Evolutionary conservation across 1,139 yeast genomes (phyloP).

Genomic region (Wickerhamomyces sp.): DNA sequence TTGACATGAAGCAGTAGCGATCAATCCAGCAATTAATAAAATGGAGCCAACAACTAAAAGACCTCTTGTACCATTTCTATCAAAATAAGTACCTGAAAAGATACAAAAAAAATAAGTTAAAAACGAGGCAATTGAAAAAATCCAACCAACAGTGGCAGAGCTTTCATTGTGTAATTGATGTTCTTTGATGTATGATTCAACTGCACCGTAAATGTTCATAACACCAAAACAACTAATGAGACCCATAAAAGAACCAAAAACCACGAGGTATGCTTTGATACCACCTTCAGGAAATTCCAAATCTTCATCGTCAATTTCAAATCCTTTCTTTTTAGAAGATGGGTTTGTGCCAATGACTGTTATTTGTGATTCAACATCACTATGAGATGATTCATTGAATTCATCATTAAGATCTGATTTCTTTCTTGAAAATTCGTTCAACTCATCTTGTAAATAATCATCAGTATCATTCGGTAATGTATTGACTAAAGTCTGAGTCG

Average conservation of each 20-base stretch:
- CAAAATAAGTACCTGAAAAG: constrained; percentile 56
- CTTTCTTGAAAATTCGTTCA: neutral
- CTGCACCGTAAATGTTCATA: constrained; percentile 59
- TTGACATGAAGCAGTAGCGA: constrained; percentile 48
- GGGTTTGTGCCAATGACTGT: constrained; percentile 3
- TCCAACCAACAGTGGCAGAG: constrained; percentile 55
- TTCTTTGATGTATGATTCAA: constrained; percentile 50
- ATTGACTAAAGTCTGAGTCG: constrained; percentile 4
- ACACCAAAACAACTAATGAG: constrained; percentile 60
- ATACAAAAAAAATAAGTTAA: constrained; percentile 50
- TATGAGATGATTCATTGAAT: neutral
- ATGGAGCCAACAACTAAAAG: constrained; percentile 42
- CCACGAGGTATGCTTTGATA: constrained; percentile 49
- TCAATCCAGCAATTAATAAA: constrained; percentile 42
- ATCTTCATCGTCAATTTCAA: constrained; percentile 4
- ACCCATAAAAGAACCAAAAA: constrained; percentile 63
- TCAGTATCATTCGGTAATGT: neutral
- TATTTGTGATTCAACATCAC: constrained; percentile 7
- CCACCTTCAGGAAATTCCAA: constrained; percentile 46
- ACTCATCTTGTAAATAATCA: neutral
- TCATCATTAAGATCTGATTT: neutral
- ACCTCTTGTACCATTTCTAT: constrained; percentile 48
- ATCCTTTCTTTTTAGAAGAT: neutral
- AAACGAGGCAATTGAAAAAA: constrained; percentile 54
- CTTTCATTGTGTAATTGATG: constrained; percentile 42